phyloP scores from a whole-genome alignment of 352 stramenopile species.

The Globisporangium takayamanum region DNA sequence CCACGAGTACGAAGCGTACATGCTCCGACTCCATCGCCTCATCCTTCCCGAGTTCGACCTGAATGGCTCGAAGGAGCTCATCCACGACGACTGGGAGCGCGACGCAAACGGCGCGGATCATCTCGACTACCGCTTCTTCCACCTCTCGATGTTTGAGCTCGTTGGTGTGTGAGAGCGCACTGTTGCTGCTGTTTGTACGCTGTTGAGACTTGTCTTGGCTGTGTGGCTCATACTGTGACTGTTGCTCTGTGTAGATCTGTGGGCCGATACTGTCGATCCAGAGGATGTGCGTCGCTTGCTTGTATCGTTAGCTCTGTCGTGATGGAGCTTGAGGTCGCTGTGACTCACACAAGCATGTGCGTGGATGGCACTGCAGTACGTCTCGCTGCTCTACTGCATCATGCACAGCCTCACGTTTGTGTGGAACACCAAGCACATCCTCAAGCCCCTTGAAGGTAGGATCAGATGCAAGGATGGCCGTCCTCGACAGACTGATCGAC shows the following conservation, averaged over 20 bases:
- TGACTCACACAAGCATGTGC: background rate
- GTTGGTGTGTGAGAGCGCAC: slow-evolving; percentile 45
- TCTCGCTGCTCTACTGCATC: slow-evolving; percentile 76
- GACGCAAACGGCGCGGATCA: slow-evolving; percentile 41
- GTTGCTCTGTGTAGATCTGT: slow-evolving; percentile 51
- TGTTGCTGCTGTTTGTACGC: background rate
- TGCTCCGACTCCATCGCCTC: slow-evolving; percentile 68
- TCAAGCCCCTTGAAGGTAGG: slow-evolving; percentile 58
- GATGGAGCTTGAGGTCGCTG: background rate
- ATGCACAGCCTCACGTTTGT: slow-evolving; percentile 57
- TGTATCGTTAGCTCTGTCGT: background rate
- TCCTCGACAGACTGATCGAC: background rate
- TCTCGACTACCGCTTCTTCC: slow-evolving; percentile 67
- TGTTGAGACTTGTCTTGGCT: too few species aligned
- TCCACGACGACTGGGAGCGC: slow-evolving; percentile 65
- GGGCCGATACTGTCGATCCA: slow-evolving; percentile 55
- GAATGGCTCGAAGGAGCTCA: slow-evolving; percentile 44
- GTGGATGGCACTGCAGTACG: slow-evolving; percentile 31
- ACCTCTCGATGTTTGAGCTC: slow-evolving; percentile 81
- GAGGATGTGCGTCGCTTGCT: slow-evolving; percentile 46
- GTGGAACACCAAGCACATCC: slow-evolving; percentile 31
- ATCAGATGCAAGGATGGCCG: background rate
- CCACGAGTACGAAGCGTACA: slow-evolving; percentile 56
- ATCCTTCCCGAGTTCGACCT: slow-evolving; percentile 76
- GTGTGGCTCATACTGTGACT: too few species aligned